phyloP scores from a whole-genome alignment of 768 basidiomycete species.

The Mycena capillaripes region DNA sequence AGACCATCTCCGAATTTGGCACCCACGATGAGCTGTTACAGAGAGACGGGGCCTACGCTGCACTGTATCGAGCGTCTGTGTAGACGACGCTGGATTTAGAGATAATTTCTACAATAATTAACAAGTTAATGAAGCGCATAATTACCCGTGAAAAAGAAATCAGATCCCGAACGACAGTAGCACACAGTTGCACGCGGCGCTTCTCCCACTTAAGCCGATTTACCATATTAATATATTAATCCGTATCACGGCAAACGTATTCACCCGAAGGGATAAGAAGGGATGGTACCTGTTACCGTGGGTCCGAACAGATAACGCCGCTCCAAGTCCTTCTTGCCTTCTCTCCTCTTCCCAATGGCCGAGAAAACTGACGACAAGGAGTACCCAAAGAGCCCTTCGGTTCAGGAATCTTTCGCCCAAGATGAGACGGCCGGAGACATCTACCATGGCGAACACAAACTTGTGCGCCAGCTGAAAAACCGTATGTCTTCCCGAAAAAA shows the following conservation, averaged over 20 bases:
- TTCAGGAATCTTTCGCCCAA: constrained; percentile 29
- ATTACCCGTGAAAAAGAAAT: no score
- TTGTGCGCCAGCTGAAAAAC: constrained; percentile 35
- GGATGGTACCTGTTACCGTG: no score
- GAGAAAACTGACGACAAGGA: constrained; percentile 28
- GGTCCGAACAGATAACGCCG: constrained; percentile 7
- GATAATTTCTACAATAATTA: not conserved
- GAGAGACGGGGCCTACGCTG: constrained; percentile 74
- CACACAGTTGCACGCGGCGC: no score
- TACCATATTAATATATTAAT: no score
- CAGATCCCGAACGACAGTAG: no score
- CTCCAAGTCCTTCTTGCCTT: not conserved
- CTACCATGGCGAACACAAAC: constrained; percentile 35
- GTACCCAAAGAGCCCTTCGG: constrained; percentile 31
- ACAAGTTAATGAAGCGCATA: not conserved
- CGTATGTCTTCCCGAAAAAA: constrained; percentile 16
- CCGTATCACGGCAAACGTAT: no score
- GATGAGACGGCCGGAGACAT: constrained; percentile 19
- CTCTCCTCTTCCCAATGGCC: constrained; percentile 23
- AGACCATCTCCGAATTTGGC: constrained; percentile 85
- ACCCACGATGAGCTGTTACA: constrained; percentile 76
- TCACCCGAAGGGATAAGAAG: no score
- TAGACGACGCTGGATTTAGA: constrained; percentile 43
- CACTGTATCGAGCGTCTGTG: constrained; percentile 78
- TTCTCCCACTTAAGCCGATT: no score